phyloP scores from a whole-genome alignment of 768 basidiomycete species.

The Psilocybe cubensis region DNA sequence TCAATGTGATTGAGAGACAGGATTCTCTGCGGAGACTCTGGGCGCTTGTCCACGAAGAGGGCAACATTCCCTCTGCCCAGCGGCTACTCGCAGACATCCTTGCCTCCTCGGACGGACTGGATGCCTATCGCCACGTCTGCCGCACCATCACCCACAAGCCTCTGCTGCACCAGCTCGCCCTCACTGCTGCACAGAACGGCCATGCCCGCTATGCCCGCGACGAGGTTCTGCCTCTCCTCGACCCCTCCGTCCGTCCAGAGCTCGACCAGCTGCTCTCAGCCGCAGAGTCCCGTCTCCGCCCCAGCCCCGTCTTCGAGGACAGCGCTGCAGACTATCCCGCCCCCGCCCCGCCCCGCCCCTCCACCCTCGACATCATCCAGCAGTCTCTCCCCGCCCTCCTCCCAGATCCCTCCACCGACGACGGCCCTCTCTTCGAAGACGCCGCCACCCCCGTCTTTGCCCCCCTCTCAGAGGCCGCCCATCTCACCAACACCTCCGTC shows the following conservation, averaged over 20 bases:
- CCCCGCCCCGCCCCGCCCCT: slow-evolving; percentile 16
- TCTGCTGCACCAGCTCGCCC: slow-evolving; percentile 45
- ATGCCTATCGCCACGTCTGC: slow-evolving; percentile 18
- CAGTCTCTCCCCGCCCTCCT: slow-evolving; percentile 31
- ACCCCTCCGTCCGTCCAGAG: slow-evolving; percentile 8
- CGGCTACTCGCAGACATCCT: slow-evolving; percentile 19
- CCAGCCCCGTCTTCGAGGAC: slow-evolving; percentile 33
- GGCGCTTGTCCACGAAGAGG: slow-evolving; percentile 30
- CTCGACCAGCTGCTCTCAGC: slow-evolving; percentile 19
- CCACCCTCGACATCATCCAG: slow-evolving; percentile 30
- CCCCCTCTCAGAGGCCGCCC: slow-evolving; percentile 5
- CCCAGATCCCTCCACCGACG: slow-evolving; percentile 26
- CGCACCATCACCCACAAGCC: slow-evolving; percentile 19
- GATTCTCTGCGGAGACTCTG: slow-evolving; percentile 20
- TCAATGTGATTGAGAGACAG: slow-evolving; percentile 24
- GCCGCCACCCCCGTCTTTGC: slow-evolving; percentile 16
- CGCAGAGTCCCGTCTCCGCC: neutral
- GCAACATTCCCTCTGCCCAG: slow-evolving; percentile 32
- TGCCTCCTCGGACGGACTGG: slow-evolving; percentile 3
- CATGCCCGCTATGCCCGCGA: slow-evolving; percentile 23
- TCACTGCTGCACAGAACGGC: slow-evolving; percentile 51
- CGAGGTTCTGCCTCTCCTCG: slow-evolving; percentile 28
- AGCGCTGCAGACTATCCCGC: slow-evolving; percentile 31
- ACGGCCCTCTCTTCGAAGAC: slow-evolving; percentile 38
- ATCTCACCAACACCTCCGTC: slow-evolving; percentile 11